Percentiles rank a stretch among this genome's conserved stretches.
Conservation (phyloP, 805 yeast species). For the Kodamaea nitidulidarum region DNA sequence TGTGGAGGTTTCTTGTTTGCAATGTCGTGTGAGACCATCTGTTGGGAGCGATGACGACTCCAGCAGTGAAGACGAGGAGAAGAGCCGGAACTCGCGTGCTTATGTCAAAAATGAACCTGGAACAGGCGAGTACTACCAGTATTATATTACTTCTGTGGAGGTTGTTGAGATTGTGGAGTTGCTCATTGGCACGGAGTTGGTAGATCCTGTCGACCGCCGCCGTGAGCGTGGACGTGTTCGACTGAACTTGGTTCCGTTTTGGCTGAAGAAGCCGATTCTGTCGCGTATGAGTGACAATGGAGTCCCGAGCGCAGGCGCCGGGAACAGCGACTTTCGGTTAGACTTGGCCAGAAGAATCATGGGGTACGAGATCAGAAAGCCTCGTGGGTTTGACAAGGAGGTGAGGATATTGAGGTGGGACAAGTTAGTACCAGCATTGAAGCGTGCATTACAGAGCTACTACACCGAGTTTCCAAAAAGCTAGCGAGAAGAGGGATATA, state of each 20-base stretch:
- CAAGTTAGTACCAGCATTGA: conserved; percentile 54
- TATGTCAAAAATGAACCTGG: conserved; percentile 20
- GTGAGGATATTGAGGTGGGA: conserved; percentile 62
- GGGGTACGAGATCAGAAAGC: conserved; percentile 59
- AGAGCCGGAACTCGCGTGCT: background rate
- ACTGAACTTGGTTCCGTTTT: conserved; percentile 62
- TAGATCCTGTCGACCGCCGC: conserved; percentile 49
- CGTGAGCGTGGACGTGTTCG: conserved; percentile 64
- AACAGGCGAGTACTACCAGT: conserved; percentile 27
- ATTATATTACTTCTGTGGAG: conserved; percentile 63
- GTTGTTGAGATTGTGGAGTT: conserved; percentile 63
- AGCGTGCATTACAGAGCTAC: conserved; percentile 62
- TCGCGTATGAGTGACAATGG: conserved; percentile 34
- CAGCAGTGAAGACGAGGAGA: conserved; percentile 22
- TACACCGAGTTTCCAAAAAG: conserved; percentile 47
- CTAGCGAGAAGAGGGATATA: conserved; percentile 6
- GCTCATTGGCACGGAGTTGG: conserved; percentile 47
- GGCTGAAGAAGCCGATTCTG: conserved; percentile 58
- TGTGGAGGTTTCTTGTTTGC: conserved; percentile 58
- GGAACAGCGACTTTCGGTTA: conserved; percentile 37
- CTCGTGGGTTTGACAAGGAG: conserved; percentile 67
- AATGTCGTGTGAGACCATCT: conserved; percentile 30
- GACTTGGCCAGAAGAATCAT: conserved; percentile 63
- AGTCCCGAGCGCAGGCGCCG: conserved; percentile 8
- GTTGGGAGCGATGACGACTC: conserved; percentile 28